These are phyloP conservation scores for Lipomyces spencermartinsiae DNA, from an alignment of 805 yeast species.

Conservation along the genomic window DNA sequence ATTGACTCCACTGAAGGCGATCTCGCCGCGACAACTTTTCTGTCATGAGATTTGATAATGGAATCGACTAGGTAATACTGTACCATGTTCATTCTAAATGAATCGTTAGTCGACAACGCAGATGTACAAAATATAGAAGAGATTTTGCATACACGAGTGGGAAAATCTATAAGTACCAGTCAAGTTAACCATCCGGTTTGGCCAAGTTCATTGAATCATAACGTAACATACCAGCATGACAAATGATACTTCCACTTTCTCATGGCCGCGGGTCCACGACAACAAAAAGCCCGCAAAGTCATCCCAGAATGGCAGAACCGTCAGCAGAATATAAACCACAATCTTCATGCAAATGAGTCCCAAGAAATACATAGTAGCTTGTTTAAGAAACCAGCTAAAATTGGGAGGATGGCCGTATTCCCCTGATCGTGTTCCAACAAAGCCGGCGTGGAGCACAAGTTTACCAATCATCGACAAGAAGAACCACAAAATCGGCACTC, in stretches of 20 bases:
- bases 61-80: conserved; percentile 66
- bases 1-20: neutral
- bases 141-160: conserved; percentile 45
- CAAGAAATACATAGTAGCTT: conserved; percentile 68
- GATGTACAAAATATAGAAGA: no score
- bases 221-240: conserved; percentile 84
- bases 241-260: conserved; percentile 81
- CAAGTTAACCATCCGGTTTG: neutral
- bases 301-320: conserved; percentile 70
- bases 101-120: neutral
- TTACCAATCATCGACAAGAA: conserved; percentile 57
- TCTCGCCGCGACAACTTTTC: conserved; percentile 7
- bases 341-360: conserved; percentile 71
- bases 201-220: conserved; percentile 39
- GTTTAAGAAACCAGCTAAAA: conserved; percentile 71
- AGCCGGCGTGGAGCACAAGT: conserved; percentile 52
- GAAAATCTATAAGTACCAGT: conserved; percentile 35
- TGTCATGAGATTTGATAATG: conserved; percentile 59
- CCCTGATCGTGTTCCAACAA: conserved; percentile 55
- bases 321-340: conserved; percentile 61
- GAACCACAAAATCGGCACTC: conserved; percentile 80
- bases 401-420: conserved; percentile 68
- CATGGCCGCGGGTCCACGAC: conserved; percentile 82
- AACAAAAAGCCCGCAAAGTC: conserved; percentile 73
- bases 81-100: conserved; percentile 49